Evolutionary conservation across 805 yeast genomes (phyloP).

Genomic region (Lachancea meyersii): DNA sequence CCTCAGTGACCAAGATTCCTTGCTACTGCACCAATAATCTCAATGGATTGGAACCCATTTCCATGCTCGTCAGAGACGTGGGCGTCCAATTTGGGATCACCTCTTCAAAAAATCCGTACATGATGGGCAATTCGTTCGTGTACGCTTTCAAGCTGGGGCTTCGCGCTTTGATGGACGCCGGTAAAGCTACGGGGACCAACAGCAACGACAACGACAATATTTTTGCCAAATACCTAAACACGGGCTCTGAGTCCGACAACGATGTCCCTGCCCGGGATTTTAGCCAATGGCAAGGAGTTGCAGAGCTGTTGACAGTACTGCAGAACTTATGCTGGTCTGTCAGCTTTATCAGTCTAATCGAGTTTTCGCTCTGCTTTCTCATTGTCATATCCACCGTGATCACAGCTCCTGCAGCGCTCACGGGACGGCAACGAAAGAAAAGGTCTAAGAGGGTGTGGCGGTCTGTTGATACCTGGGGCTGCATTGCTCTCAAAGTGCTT

Average conservation of each 20-base stretch:
- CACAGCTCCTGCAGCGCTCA: slow-evolving; percentile 1
- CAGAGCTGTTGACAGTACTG: background rate
- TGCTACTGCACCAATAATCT: slow-evolving; percentile 20
- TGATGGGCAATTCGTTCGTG: slow-evolving; percentile 24
- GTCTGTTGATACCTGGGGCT: background rate
- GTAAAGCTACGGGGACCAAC: slow-evolving; percentile 11
- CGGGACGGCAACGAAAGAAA: background rate
- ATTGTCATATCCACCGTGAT: background rate
- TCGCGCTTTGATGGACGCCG: slow-evolving; percentile 11
- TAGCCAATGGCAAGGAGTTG: slow-evolving; percentile 1
- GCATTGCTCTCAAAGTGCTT: background rate
- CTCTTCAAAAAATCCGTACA: slow-evolving; percentile 19
- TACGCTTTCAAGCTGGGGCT: slow-evolving; percentile 22
- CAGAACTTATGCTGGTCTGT: slow-evolving; percentile 3
- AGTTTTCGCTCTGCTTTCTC: slow-evolving; percentile 2
- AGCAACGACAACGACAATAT: slow-evolving; percentile 12
- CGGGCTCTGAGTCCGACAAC: background rate
- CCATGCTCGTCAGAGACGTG: slow-evolving; percentile 25
- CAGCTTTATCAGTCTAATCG: slow-evolving; percentile 1
- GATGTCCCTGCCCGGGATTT: background rate
- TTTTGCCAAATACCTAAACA: slow-evolving; percentile 15
- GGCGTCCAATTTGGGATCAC: slow-evolving; percentile 27
- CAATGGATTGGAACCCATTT: slow-evolving; percentile 25
- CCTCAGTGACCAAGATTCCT: slow-evolving; percentile 5
- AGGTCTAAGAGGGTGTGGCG: background rate